Percentiles rank a stretch among this genome's conserved stretches.
phyloP scores from a whole-genome alignment of 306 rosid species.

The Cajanus cajan region DNA sequence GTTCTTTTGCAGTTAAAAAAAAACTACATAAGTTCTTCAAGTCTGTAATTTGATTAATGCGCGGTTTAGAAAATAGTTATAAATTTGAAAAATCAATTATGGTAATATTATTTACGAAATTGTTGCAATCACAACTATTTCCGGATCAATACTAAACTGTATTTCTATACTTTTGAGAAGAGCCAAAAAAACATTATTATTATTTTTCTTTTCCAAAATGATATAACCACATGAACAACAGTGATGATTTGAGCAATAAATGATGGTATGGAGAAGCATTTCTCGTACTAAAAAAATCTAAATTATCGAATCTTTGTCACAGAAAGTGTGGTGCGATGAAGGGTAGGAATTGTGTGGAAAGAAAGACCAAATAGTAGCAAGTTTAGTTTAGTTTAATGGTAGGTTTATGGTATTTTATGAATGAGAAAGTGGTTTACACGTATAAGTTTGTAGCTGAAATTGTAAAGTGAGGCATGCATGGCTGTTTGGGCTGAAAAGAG shows the following conservation, averaged over 20 bases:
- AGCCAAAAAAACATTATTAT: too few relatives aligned
- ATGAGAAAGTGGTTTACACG: conserved; percentile 43
- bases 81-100: too few relatives aligned
- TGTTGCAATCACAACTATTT: not conserved
- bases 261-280: not conserved
- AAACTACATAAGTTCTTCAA: not conserved
- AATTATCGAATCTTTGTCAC: not conserved
- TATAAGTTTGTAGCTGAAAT: not conserved
- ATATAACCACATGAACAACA: not conserved
- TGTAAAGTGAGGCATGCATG: not conserved
- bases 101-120: not conserved
- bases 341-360: not conserved
- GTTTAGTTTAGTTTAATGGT: conserved; percentile 12
- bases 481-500: not conserved
- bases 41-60: not conserved
- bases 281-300: not conserved
- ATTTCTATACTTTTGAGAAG: not conserved
- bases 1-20: too few relatives aligned
- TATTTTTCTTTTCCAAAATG: not conserved
- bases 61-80: not conserved
- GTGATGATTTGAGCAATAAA: not conserved
- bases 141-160: not conserved
- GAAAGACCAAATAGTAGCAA: not conserved
- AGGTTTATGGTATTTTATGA: conserved; percentile 26
- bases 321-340: not conserved